phyloP scores from a whole-genome alignment of 2,329 filamentous ascomycete species.

The Xylariaceae sp. region DNA sequence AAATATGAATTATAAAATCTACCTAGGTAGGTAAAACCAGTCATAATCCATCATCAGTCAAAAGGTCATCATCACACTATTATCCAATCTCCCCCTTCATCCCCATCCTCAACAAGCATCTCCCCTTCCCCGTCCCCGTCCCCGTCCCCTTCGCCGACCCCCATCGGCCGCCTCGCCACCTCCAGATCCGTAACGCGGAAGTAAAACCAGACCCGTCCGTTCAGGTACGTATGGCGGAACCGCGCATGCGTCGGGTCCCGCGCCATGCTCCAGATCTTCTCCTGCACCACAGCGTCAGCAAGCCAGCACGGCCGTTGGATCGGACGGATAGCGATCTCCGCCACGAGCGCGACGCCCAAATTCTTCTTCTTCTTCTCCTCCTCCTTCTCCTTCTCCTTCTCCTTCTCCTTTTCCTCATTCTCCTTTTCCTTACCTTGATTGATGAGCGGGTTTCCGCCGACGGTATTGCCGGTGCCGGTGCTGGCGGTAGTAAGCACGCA shows the following conservation, averaged over 20 bases:
- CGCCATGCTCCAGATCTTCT: constrained; percentile 13
- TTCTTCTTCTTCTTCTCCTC: not conserved
- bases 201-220: constrained; percentile 20
- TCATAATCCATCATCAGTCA: too few relatives aligned
- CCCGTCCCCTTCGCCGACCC: not conserved
- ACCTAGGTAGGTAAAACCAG: too few relatives aligned
- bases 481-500: constrained; percentile 16
- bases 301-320: constrained; percentile 15
- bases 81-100: too few relatives aligned
- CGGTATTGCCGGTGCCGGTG: too few relatives aligned
- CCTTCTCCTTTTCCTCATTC: too few relatives aligned
- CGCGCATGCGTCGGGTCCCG: constrained; percentile 9
- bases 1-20: too few relatives aligned
- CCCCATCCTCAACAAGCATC: not conserved
- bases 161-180: constrained; percentile 10
- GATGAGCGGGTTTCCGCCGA: too few relatives aligned
- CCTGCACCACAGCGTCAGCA: constrained; percentile 11
- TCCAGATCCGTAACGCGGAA: constrained; percentile 18
- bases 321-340: constrained; percentile 13
- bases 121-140: not conserved
- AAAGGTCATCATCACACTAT: too few relatives aligned
- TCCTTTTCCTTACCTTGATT: too few relatives aligned
- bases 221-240: constrained; percentile 16
- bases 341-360: constrained; percentile 18
- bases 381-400: too few relatives aligned